These are phyloP conservation scores for Torulaspora franciscae DNA, from an alignment of 805 yeast genomes.

Conservation along the genomic window DNA sequence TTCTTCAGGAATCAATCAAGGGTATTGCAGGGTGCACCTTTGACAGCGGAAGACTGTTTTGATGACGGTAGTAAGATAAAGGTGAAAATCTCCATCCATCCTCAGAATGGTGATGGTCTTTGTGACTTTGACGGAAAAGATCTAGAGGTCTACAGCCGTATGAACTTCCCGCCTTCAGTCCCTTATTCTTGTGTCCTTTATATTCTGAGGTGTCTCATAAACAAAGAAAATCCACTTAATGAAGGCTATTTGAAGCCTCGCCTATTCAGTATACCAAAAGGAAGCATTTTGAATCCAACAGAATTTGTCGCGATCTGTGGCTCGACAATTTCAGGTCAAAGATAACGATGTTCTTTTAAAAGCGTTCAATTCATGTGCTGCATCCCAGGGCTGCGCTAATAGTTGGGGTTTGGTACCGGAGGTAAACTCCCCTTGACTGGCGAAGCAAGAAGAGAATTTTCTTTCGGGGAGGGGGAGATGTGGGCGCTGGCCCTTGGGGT, in stretches of 20 bases:
- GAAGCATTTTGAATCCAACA: constrained; percentile 67
- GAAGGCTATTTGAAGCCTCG: constrained; percentile 87
- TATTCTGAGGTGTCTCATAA: constrained; percentile 76
- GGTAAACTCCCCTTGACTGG: constrained; percentile 50
- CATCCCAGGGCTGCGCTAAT: constrained; percentile 92
- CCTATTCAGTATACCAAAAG: constrained; percentile 54
- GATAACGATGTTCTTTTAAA: constrained; percentile 87
- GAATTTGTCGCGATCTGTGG: constrained; percentile 88
- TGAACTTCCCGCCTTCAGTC: constrained; percentile 88
- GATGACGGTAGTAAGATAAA: constrained; percentile 75
- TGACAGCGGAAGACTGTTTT: constrained; percentile 59
- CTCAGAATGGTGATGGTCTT: constrained; percentile 52
- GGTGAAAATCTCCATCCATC: constrained; percentile 47
- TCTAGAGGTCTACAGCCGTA: constrained; percentile 75
- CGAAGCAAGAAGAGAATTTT: constrained; percentile 53
- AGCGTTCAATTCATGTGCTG: constrained; percentile 85
- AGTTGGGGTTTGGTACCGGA: constrained; percentile 86
- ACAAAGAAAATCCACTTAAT: constrained; percentile 82
- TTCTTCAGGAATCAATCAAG: constrained; percentile 43
- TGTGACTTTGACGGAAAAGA: constrained; percentile 89
- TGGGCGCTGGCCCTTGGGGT: constrained; percentile 64
- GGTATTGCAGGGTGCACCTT: constrained; percentile 36
- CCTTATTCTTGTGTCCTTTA: constrained; percentile 83
- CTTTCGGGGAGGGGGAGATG: constrained; percentile 95
- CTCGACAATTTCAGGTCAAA: constrained; percentile 89